Evolutionary conservation across 2,329 filamentous ascomycete genomes (phyloP), one percentile per base, ranked within the genome.

Genomic region (Cytospora leucostoma): DNA sequence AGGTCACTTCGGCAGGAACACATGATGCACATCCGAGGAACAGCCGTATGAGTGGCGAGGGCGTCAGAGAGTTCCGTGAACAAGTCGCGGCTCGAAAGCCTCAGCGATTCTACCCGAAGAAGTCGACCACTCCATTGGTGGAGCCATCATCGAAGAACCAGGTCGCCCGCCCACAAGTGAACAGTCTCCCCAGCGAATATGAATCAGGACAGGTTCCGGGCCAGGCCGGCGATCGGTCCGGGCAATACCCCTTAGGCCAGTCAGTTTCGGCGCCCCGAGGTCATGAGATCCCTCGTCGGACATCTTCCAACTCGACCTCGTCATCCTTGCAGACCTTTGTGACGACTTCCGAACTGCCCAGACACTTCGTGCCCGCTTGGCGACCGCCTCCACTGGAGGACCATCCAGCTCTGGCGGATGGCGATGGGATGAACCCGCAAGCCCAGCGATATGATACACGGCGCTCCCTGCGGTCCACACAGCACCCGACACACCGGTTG

Each of bases 81-180:
- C 52, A 61, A 35, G 53, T 59, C 5, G 49, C 65, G 38, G 65
- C 62, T 33, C 65, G 60, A 49, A 62, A 62, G 32, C 65, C 62
- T 11, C 62, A 57, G 15, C 56, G 59, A 12, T 65, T 65, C 19
- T 60, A 66, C 17, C 62, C 65, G 15, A 54, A 44, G 19, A 49
- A 15, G n/a, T 21, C 40, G 21, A 37, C 34, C 12, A n/a, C 55
- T 21, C 35, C 62, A 4, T 27, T 55, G 7, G 47, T 8, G n/a
- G 51, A 44, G 15, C 58, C 59, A 13, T 17, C 19, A 12, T 27
- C 51, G 13, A 57, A 35, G 44, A 58, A 56, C 12, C 55, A 50
- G 17, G n/a, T 52, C 13, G 38, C 38, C 2, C 51, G 50, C n/a
- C 47, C 56, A 17, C 62, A 49, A 40, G 52, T 38, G 27, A 53